A percentile compares a stretch with the other conserved stretches of the same genome.
Conservation (phyloP, 148 eudicot genomes). For the Vaccinium macrocarpon region DNA sequence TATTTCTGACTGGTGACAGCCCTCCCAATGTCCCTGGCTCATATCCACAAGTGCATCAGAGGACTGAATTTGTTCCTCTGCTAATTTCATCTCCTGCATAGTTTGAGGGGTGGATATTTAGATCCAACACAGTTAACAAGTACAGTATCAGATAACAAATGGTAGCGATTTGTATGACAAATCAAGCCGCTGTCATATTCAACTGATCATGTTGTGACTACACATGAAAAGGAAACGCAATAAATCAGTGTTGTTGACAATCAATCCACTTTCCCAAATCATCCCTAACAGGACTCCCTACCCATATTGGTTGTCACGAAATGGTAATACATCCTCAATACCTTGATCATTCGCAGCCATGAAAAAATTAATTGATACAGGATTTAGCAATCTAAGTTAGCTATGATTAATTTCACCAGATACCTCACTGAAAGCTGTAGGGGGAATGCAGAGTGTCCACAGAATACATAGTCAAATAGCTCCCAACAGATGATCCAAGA, state of each 20-base stretch:
- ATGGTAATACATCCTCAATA: background rate
- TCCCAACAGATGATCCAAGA: background rate
- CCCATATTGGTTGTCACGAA: background rate
- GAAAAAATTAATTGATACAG: background rate
- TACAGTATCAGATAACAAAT: background rate
- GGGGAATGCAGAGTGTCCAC: background rate
- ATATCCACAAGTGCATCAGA: constrained; percentile 78
- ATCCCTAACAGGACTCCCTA: background rate
- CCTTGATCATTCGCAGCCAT: background rate
- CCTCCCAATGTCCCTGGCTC: constrained; percentile 98
- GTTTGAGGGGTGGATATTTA: background rate
- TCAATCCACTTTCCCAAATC: too few species aligned
- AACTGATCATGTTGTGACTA: background rate
- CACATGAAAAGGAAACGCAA: background rate
- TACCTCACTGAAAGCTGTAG: background rate
- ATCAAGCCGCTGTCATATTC: background rate
- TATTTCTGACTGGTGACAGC: constrained; percentile 71
- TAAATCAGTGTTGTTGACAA: background rate
- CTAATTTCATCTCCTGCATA: constrained; percentile 73
- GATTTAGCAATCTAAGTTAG: background rate
- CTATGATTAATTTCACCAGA: background rate
- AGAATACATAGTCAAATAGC: background rate
- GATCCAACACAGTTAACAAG: constrained; percentile 5
- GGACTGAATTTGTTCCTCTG: constrained; percentile 70
- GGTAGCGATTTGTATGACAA: background rate